phyloP scores from a whole-genome alignment of 441 rosid genomes.

The Euphorbia schlechtendalii region DNA sequence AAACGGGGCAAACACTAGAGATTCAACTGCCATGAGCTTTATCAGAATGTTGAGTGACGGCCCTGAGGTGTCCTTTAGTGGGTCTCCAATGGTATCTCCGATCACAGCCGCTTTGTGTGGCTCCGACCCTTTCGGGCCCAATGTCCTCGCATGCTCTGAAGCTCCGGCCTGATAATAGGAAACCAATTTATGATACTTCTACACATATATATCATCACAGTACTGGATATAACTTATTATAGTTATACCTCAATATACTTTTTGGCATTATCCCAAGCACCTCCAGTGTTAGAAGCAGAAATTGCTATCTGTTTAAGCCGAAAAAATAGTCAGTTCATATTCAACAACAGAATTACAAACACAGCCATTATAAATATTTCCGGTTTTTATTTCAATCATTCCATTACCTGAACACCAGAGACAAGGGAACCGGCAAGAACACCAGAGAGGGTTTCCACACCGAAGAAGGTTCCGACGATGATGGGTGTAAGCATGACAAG shows the following conservation, averaged over 20 bases:
- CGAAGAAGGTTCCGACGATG: slow-evolving; percentile 55
- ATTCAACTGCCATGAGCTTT: slow-evolving; percentile 88
- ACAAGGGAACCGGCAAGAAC: slow-evolving; percentile 75
- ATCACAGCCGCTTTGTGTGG: slow-evolving; percentile 83
- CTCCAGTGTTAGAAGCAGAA: slow-evolving; percentile 85
- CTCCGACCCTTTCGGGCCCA: slow-evolving; percentile 78
- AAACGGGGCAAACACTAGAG: slow-evolving; percentile 77
- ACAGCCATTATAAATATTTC: background rate
- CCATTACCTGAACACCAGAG: slow-evolving; percentile 64
- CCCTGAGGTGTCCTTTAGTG: slow-evolving; percentile 76
- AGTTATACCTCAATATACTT: slow-evolving; percentile 65
- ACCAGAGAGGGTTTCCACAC: slow-evolving; percentile 68
- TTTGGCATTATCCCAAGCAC: slow-evolving; percentile 90
- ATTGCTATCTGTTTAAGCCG: slow-evolving; percentile 51
- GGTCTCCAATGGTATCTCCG: slow-evolving; percentile 81
- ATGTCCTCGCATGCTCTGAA: slow-evolving; percentile 68
- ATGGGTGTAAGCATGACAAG: slow-evolving; percentile 78
- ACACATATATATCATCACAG: background rate
- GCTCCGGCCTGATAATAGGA: slow-evolving; percentile 52
- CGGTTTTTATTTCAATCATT: background rate
- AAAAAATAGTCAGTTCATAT: background rate
- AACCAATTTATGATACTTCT: background rate
- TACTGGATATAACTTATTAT: background rate
- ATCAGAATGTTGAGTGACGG: slow-evolving; percentile 79
- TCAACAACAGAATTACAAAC: too few species aligned